Base-by-base conservation (phyloP, 345 rosid genomes). In the Melaleuca quinquenervia region DNA sequence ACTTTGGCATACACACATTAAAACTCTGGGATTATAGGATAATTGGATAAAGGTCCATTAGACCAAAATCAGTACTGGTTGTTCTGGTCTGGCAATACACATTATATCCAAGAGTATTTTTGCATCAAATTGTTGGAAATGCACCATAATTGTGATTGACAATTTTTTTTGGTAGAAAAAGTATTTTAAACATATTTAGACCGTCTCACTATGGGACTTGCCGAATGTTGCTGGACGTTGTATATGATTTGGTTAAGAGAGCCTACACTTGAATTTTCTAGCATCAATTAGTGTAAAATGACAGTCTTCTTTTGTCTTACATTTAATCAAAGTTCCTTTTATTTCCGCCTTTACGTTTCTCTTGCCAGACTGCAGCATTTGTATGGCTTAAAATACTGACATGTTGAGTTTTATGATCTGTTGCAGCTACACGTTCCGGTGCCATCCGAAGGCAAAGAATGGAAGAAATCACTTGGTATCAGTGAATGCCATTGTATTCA, bases 341-440 rank as follows among this genome's bases (percentile, higher is more conserved):
- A n/a, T 0, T 64, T 16, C 45, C 78, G 41, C 45, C 78, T 20
- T 29, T 70, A 70, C 32, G 45, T 32, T 70, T 70, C 78, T 32
- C 24, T 32, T 70, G 78, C 48, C 78, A 70, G 78, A 70, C 48
- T 5, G 24, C 3, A 3, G 24, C 78, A 70, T 32, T 8, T 70
- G 5, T 32, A 0, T 70, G 78, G 24, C 45, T 70, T 70, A 32
- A 32, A 32, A 32, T 70, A 32, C 48, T 70, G 78, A 32, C 78
- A 18, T 32, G 78, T 82, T 50, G 44, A 84, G 41, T 45, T 36
- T 8, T 41, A 44, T 87, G 84, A 20, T 85, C 83, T 85, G 85
- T 83, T 82, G 88, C 90, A 95, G 98, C 84, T 96, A 95, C 86
- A 87, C 90, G 56, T 96, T 96, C 86, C 92, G 98, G 15, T 96